Evolutionary conservation across 208 protist species (phyloP), one percentile per base, ranked within the genome.

Genomic region (Leishmania mexicana): DNA sequence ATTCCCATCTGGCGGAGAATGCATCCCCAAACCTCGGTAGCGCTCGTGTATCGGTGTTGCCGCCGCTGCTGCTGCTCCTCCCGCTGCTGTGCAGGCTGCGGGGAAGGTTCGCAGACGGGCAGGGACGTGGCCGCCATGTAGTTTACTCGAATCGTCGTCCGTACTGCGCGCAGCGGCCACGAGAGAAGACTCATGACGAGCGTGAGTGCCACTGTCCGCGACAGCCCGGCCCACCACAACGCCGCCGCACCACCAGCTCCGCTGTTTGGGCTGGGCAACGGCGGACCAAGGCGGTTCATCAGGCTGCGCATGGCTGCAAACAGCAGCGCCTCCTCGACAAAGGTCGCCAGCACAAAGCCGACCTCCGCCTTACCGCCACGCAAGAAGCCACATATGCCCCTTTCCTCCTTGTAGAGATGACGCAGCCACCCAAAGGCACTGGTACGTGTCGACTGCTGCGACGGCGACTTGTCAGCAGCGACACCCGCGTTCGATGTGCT

Each of bases 111-210:
- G 13, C 60, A 57, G 11, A 38, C 3, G 1, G 79, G 83, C 21
- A 78, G 13, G 15, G 75, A n/a, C 7, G 77, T 84, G 75, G 83
- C 85, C 0, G 81, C 85, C 21, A 81, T 70, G 81, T 85, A 88
- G 65, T 88, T 88, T 31, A 81, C 79, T 68, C 68, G 79, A 40
- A 88, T 42, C 1, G 79, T 53, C 15, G 77, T 88, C 19, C 81
- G 81, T 21, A 81, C 40, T 13, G 85, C 65, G 7, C 81, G 79
- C 79, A 84, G 53, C 65, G 85, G 80, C 85, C 84, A 81, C n/a
- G 77, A 87, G 42, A 84, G 65, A 57, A 84, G 31, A 49, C 72
- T 83, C 54, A 64, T 40, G 45, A 79, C 13, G 7, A 83, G 5
- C 76, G 70, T 76, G 28, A 68, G 81, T 35, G 57, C 62, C n/a